A percentile compares a stretch with the other conserved stretches of the same genome.
Conservation (phyloP, 2,329 filamentous ascomycete species). For the Cladosporium austrohemisphaericum region DNA sequence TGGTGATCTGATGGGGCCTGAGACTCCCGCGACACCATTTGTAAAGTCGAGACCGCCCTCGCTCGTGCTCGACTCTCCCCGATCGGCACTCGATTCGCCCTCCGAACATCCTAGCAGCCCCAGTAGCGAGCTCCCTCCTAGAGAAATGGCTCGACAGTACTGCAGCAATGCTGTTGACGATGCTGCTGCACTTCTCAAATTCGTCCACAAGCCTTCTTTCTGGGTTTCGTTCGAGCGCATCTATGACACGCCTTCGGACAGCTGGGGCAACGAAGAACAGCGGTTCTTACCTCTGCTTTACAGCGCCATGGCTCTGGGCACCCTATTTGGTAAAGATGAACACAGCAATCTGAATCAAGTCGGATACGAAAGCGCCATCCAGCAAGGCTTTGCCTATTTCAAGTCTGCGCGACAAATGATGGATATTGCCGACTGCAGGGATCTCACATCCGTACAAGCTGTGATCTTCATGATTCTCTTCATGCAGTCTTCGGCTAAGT, state of each 20-base stretch:
- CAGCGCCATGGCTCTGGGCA: slow-evolving; percentile 46
- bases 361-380: slow-evolving; percentile 45
- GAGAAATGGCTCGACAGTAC: slow-evolving; percentile 53
- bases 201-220: slow-evolving; percentile 79
- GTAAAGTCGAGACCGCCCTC: slow-evolving; percentile 52
- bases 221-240: slow-evolving; percentile 72
- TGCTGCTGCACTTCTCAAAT: slow-evolving; percentile 61
- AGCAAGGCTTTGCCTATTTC: slow-evolving; percentile 51
- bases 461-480: slow-evolving; percentile 54
- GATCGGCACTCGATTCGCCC: slow-evolving; percentile 57
- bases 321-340: slow-evolving; percentile 44
- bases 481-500: slow-evolving; percentile 49
- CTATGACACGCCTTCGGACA: slow-evolving; percentile 61
- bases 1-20: slow-evolving; percentile 67
- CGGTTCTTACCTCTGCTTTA: slow-evolving; percentile 48
- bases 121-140: slow-evolving; percentile 66
- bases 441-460: slow-evolving; percentile 49
- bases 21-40: slow-evolving; percentile 56
- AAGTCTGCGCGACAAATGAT: slow-evolving; percentile 46
- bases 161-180: slow-evolving; percentile 61
- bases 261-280: slow-evolving; percentile 44
- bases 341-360: slow-evolving; percentile 34
- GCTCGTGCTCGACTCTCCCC: slow-evolving; percentile 65
- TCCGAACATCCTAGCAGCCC: slow-evolving; percentile 21
- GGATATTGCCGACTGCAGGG: slow-evolving; percentile 52